Base-by-base conservation (phyloP, 768 basidiomycete genomes). In the Leccinum subgranulosum region DNA sequence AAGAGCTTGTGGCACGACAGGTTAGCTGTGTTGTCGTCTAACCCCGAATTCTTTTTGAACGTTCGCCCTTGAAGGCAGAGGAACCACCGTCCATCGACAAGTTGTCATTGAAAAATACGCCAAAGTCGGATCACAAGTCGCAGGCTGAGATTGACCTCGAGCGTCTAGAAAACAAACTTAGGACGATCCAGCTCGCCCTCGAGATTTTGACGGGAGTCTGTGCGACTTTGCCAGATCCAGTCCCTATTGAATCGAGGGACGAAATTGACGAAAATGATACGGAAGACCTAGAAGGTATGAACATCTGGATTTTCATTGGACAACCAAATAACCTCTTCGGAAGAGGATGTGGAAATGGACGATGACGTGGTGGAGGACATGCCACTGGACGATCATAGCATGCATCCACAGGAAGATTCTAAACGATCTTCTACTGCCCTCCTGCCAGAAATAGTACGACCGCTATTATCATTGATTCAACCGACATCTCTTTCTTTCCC, bases 171-270 rank as follows among this genome's bases (percentile, higher is more conserved):
- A 75, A 77, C 15, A 81, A 75, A 54, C 71, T 97, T 53, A 80
- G 86, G 63, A 89, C 88, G 1, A 79, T 92, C 11, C 88, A 90
- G 61, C 79, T 94, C 31, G 84, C 88, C n/a, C 77, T 97, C 27
- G 94, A 98, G 73, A 84, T 97, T 50, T 71, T 97, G 60, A 95
- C 93, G 0, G 88, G 88, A 29, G 77, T 82, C n/a, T 97, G 92
- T 68, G 94, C 94, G 19, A 91, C 86, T 6, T 17, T 48, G 1
- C 27, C 47, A 9, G 47, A 48, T 15, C 27, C 47, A 27, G 9
- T 48, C 10, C n/a, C 41, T 11, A 6, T 2, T n/a, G 5, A 10
- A 15, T 48, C 9, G 46, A 48, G 8, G 3, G 46, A 48, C 47
- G 25, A 48, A 10, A 28, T 1, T 6, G 47, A 47, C 25, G 46